A percentile compares a stretch with the other conserved stretches of the same genome.
Conservation (phyloP, 441 rosid species). For the Bruguiera hainesii region DNA sequence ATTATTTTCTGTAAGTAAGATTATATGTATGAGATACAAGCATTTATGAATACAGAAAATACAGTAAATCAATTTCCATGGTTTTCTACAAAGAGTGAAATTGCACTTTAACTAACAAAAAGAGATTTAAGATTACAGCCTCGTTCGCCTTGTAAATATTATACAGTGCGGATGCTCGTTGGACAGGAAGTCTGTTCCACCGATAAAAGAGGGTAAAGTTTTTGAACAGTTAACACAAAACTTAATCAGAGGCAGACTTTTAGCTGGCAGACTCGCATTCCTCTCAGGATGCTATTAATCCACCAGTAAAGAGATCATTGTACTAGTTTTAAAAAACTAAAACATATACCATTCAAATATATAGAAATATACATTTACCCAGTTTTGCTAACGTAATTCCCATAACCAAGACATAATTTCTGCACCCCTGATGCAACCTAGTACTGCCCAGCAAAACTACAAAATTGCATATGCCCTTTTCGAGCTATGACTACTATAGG, state of each 20-base stretch:
- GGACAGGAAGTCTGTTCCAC: not conserved
- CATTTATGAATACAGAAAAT: too few relatives aligned
- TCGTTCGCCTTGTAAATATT: too few relatives aligned
- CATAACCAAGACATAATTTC: constrained; percentile 25
- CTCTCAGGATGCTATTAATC: not conserved
- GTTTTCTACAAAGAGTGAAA: too few relatives aligned
- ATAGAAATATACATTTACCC: constrained; percentile 45
- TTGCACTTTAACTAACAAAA: too few relatives aligned
- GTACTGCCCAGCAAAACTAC: constrained; percentile 45
- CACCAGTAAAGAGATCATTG: not conserved
- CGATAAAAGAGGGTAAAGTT: not conserved
- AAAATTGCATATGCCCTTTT: constrained; percentile 58
- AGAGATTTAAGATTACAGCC: too few relatives aligned
- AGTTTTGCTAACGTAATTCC: constrained; percentile 33
- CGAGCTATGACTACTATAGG: constrained; percentile 35
- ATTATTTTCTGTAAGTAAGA: too few relatives aligned
- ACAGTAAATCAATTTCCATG: too few relatives aligned
- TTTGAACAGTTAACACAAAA: not conserved
- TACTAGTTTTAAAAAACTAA: constrained; percentile 1
- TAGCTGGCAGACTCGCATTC: not conserved
- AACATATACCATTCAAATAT: constrained; percentile 29
- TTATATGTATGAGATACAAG: too few relatives aligned
- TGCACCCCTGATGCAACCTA: constrained; percentile 29
- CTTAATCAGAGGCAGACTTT: not conserved
- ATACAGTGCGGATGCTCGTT: too few relatives aligned